Base-by-base conservation (phyloP, 208 protist species). In the Porcisia deanei region DNA sequence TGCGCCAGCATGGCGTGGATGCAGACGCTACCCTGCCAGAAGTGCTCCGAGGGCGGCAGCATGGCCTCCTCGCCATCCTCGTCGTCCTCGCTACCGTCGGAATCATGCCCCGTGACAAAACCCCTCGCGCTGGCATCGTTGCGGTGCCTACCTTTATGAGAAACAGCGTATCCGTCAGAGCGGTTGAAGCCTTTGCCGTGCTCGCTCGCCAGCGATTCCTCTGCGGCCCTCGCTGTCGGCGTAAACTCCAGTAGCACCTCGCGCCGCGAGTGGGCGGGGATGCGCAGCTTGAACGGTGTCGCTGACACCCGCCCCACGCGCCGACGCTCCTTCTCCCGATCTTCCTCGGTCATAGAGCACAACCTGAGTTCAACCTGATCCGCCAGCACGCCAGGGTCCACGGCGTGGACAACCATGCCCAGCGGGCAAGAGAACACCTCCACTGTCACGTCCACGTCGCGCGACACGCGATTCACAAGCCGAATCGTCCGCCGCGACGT, bases 391-490 rank as follows among this genome's bases (percentile, higher is more conserved):
- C 91, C 77, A 3, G 88, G 90, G 75, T 98, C 86, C 1, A 93
- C 86, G 2, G 92, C 91, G 53, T 84, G 75, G 41, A 98, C 91
- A 52, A 77, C 69, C 72, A 97, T 91, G 57, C 87, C 86, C 6
- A 89, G 78, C 30, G 87, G 75, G 64, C 86, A 88, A 41, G 90
- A 80, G 54, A 90, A 93, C 30, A 90, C 85, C 30, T 86, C 81
- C 53, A 95, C 89, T 1, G 72, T 83, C n/a, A 96, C 91, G 58
- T 86, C 83, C 41, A 98, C 74, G 67, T 98, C 94, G 34, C 94
- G 91, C 47, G 94, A 92, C n/a, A 92, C 77, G 37, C 94, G 92
- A 81, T 96, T 98, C n/a, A 94, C 76, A 1, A 98, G 71, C 20
- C 79, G 74, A 25, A 98, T 63, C 16, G 75, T 89, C 18, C 94